These are phyloP conservation scores for Naganishia onofrii DNA, from an alignment of 768 basidiomycete genomes.

Conservation along the genomic window DNA sequence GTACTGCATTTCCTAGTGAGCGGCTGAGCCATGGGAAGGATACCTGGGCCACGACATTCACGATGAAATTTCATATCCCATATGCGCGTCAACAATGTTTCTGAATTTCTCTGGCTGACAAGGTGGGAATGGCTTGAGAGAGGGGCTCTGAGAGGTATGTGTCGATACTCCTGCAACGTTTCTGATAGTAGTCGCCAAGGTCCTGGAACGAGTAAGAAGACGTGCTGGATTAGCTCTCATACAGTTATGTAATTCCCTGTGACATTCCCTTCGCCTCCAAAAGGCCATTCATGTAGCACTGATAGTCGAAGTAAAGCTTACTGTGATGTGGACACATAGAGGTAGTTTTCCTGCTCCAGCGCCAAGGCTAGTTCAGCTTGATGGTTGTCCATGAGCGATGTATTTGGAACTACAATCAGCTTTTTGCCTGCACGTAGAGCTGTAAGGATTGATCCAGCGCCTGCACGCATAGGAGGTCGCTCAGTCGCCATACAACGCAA, in stretches of 20 bases:
- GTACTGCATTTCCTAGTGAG: no score
- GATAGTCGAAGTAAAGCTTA: not conserved
- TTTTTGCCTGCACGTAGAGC: conserved; percentile 71
- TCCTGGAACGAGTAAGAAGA: not conserved
- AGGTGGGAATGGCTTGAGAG: conserved; percentile 22
- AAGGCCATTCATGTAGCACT: not conserved
- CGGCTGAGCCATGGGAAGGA: not conserved
- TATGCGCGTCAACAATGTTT: conserved; percentile 16
- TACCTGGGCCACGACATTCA: not conserved
- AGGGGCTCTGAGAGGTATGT: not conserved
- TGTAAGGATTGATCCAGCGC: conserved; percentile 90
- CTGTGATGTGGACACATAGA: conserved; percentile 22
- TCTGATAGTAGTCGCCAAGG: conserved; percentile 4
- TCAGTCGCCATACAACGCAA: not conserved
- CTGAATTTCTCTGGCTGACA: conserved; percentile 24
- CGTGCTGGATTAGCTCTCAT: not conserved
- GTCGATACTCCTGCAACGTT: not conserved
- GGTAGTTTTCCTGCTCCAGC: conserved; percentile 50
- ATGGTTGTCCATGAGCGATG: conserved; percentile 84
- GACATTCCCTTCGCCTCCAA: not conserved
- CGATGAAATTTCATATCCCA: conserved; percentile 15
- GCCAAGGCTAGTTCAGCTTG: conserved; percentile 81
- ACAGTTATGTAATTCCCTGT: not conserved
- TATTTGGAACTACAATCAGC: conserved; percentile 84
- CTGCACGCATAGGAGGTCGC: conserved; percentile 44